Evolutionary conservation across 441 rosid species (phyloP).

Genomic region (Erodium moschatum): DNA sequence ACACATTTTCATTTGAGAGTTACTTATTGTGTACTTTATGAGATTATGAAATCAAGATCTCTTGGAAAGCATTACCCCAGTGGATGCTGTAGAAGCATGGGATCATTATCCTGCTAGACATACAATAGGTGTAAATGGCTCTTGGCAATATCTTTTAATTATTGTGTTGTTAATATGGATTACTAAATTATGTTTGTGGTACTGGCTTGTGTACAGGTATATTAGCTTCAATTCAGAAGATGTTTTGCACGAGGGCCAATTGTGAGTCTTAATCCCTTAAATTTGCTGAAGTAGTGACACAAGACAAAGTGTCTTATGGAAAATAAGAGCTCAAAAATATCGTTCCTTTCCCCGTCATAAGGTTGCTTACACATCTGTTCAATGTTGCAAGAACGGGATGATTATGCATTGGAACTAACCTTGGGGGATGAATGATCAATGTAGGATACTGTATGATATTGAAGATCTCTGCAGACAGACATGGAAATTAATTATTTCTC

Average conservation of each 20-base stretch:
- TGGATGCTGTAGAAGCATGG: conserved; percentile 1
- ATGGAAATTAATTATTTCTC: not conserved
- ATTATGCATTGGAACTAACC: conserved; percentile 86
- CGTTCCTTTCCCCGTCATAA: not conserved
- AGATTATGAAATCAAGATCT: not conserved
- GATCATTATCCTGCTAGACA: not conserved
- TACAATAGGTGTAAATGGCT: not conserved
- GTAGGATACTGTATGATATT: conserved; percentile 1
- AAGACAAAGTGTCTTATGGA: not conserved
- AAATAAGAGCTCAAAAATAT: not conserved
- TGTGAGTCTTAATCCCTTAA: conserved; percentile 41
- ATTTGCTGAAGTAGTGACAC: conserved; percentile 9
- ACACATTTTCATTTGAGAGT: not conserved
- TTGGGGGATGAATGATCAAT: conserved; percentile 62
- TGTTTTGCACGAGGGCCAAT: conserved; percentile 92
- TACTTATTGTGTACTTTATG: not conserved
- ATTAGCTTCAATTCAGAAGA: conserved; percentile 99
- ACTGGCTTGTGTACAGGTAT: conserved; percentile 49
- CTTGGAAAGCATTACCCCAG: not conserved
- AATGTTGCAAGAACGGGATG: conserved; percentile 72
- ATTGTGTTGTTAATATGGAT: conserved; percentile 1
- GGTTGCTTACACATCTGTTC: conserved; percentile 18
- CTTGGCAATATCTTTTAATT: not conserved
- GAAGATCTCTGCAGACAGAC: conserved; percentile 15
- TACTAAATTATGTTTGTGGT: conserved; percentile 3